Evolutionary conservation across 768 basidiomycete genomes (phyloP).

Genomic region (Kwoniella sp.): DNA sequence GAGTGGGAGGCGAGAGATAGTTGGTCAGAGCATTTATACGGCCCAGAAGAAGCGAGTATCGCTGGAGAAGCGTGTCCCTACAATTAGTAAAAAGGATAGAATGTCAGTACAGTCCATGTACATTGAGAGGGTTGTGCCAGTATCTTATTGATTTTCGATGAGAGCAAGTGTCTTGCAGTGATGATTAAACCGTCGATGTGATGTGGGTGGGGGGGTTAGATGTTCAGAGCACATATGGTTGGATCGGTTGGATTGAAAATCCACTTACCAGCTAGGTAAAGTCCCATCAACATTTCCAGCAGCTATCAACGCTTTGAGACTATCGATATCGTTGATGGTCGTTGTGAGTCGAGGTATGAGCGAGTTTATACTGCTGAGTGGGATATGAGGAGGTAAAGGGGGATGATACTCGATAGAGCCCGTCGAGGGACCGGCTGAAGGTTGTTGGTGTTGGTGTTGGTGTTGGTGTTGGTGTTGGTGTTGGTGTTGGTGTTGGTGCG

Average conservation of each 20-base stretch:
- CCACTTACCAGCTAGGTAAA: constrained; percentile 45
- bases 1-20: constrained; percentile 29
- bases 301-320: constrained; percentile 32
- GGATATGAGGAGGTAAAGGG: constrained; percentile 29
- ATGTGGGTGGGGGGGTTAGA: no score
- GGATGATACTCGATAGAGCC: constrained; percentile 17
- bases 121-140: background rate
- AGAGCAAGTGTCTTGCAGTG: no score
- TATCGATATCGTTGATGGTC: constrained; percentile 50
- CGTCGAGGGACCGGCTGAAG: constrained; percentile 7
- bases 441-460: background rate
- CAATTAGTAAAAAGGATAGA: background rate
- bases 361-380: constrained; percentile 29
- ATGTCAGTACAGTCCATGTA: background rate
- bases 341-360: constrained; percentile 46
- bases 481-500: no score
- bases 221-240: no score
- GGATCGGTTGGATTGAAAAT: no score
- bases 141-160: no score
- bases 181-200: no score
- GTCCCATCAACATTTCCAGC: constrained; percentile 38
- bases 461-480: no score
- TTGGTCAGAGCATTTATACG: constrained; percentile 38
- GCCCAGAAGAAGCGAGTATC: constrained; percentile 42
- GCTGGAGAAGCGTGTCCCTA: constrained; percentile 44